phyloP scores from a whole-genome alignment of 495 filamentous ascomycete genomes.

The Neurospora sp. region DNA sequence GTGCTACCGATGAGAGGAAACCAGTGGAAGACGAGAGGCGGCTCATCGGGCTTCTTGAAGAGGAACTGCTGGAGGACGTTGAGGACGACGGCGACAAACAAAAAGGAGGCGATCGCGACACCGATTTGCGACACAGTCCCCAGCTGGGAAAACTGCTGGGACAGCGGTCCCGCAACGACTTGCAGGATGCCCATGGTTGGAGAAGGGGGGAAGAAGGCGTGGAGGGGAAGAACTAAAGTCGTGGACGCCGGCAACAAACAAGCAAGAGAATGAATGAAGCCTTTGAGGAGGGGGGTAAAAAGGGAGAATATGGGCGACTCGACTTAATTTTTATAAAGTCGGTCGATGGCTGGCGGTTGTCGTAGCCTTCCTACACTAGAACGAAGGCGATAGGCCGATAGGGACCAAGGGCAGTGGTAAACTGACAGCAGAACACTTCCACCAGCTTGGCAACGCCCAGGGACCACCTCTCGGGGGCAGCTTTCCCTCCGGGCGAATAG shows the following conservation, averaged over 20 bases:
- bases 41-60: slow-evolving; percentile 61
- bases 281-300: neutral
- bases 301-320: neutral
- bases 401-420: neutral
- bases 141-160: slow-evolving; percentile 32
- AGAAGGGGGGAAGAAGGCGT: neutral
- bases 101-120: slow-evolving; percentile 31
- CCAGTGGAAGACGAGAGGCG: slow-evolving; percentile 77
- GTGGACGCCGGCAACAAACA: neutral
- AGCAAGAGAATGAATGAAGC: neutral
- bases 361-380: neutral
- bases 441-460: neutral
- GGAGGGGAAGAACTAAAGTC: neutral
- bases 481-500: neutral
- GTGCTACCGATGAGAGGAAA: slow-evolving; percentile 73
- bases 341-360: slow-evolving; percentile 2
- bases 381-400: neutral
- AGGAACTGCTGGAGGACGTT: slow-evolving; percentile 63
- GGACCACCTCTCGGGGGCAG: neutral
- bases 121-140: slow-evolving; percentile 36
- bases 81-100: slow-evolving; percentile 46
- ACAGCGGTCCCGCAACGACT: slow-evolving; percentile 32
- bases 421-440: neutral
- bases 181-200: slow-evolving; percentile 42
- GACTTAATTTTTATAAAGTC: neutral